Evolutionary conservation across 306 rosid species (phyloP), one percentile per base, ranked within the genome.

Genomic region (Carpinus fangiana): DNA sequence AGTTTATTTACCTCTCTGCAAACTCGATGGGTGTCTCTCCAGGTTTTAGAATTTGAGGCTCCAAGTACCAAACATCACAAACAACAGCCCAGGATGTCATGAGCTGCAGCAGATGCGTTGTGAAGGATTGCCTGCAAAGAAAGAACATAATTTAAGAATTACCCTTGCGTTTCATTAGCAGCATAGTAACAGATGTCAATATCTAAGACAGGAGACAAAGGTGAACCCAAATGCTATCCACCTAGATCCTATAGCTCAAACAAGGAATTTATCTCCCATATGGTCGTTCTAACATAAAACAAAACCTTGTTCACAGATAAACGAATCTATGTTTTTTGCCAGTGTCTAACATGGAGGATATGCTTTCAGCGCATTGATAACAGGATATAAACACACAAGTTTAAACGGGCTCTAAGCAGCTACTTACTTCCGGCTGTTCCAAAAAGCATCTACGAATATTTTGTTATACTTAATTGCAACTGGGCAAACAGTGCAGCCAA

Each of bases 41-140:
- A 47, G 90, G 98, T 86, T 81, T 90, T 64, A 95, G 73, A 68
- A 76, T 87, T 84, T 95, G 97, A 13, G 99, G 99, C 88, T 95
- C 98, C 90, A 95, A 76, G 82, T 95, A 95, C 98, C 98, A 95
- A 79, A 95, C 99, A 82, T 95, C 99, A 87, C 97, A 95, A 79
- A 95, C 99, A 81, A 95, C 99, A 36, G 98, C 99, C 99, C 99
- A 95, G 2, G 98, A 95, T 47, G 98, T 95, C 99, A 93, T 95
- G 80, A 95, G 93, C 87, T 86, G 99, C 87, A 95, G 86, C 73
- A 95, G 93, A 87, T 95, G 99, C 87, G 12, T 91, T 47, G 97
- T 93, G 88, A 95, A 95, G 46, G 99, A 95, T 72, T 95, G 99
- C 93, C 99, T 95, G 91, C 73, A 86, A 76, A 78, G 54, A 73